A percentile compares a stretch with the other conserved stretches of the same genome.
Evolutionary conservation across 1,139 yeast species (phyloP).

Genomic region (Hemisphaericaspora lyxosophila): DNA sequence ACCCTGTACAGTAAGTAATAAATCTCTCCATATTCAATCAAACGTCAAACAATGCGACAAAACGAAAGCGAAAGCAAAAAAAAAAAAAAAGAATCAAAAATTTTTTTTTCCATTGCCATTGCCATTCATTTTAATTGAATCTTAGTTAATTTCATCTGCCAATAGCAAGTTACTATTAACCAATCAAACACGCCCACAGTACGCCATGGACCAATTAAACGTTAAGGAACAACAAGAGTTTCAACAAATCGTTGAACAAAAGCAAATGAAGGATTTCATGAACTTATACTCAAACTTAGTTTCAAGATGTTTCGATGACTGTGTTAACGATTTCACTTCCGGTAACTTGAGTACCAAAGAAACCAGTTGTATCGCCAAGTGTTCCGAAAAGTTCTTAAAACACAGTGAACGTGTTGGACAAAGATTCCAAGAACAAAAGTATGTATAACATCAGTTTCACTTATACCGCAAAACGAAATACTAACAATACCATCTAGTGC

Average conservation of each 20-base stretch:
- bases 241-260: slow-evolving; percentile 91
- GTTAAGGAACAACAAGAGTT: slow-evolving; percentile 95
- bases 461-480: slow-evolving; percentile 11
- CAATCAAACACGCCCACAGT: no score
- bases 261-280: slow-evolving; percentile 99
- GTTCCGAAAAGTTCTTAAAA: slow-evolving; percentile 96
- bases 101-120: no score
- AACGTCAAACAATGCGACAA: no score
- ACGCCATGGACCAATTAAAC: slow-evolving; percentile 72
- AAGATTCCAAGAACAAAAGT: slow-evolving; percentile 97
- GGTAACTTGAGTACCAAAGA: slow-evolving; percentile 83
- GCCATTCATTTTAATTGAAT: no score
- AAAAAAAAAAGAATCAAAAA: no score
- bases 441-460: slow-evolving; percentile 18
- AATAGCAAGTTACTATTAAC: no score
- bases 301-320: slow-evolving; percentile 94
- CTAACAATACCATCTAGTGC: slow-evolving; percentile 36
- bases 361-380: slow-evolving; percentile 79
- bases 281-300: slow-evolving; percentile 90
- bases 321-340: slow-evolving; percentile 97
- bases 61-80: no score
- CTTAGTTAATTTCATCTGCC: no score
- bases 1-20: no score
- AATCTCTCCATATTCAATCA: no score
- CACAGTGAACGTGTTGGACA: slow-evolving; percentile 98